A percentile compares a stretch with the other conserved stretches of the same genome.
Conservation (phyloP, 2,329 filamentous ascomycete genomes). For the Moelleriella libera region DNA sequence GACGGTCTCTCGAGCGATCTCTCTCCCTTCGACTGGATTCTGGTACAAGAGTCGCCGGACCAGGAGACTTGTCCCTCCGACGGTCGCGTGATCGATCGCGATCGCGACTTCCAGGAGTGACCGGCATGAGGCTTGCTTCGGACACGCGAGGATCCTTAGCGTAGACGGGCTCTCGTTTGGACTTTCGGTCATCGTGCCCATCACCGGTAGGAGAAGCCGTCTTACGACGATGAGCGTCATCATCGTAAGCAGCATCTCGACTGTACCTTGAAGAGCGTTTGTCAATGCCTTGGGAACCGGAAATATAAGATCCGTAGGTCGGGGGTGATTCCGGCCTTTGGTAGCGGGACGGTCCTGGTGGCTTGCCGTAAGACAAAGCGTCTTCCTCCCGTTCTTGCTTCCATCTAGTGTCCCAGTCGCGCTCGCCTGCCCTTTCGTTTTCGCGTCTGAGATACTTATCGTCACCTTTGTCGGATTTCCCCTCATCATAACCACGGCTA, state of each 20-base stretch:
- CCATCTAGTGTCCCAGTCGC: conserved; percentile 1
- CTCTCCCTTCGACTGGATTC: conserved; percentile 7
- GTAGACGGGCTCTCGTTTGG: conserved; percentile 9
- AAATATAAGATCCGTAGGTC: conserved; percentile 15
- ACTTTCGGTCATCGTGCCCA: conserved; percentile 7
- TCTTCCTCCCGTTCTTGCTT: conserved; percentile 21
- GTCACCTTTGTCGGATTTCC: conserved; percentile 2
- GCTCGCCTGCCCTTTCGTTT: conserved; percentile 13
- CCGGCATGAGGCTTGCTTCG: conserved; percentile 24
- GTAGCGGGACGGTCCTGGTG: conserved; percentile 11
- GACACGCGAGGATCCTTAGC: conserved; percentile 22
- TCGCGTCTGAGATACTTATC: conserved; percentile 6
- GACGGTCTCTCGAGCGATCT: conserved; percentile 15
- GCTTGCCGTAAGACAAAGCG: conserved; percentile 35
- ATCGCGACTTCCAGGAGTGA: conserved; percentile 22
- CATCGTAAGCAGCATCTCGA: conserved; percentile 1
- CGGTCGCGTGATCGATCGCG: conserved; percentile 20
- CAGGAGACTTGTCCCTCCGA: conserved; percentile 14
- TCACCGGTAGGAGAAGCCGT: conserved; percentile 5
- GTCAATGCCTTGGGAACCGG: conserved; percentile 8
- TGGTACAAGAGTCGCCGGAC: conserved; percentile 9
- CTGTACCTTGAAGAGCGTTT: conserved; percentile 10
- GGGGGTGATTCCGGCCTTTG: conserved; percentile 8
- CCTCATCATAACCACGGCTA: conserved; percentile 18
- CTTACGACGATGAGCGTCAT: not conserved